Conservation (phyloP, 805 yeast genomes). For the Yamadazyma nakazawae region DNA sequence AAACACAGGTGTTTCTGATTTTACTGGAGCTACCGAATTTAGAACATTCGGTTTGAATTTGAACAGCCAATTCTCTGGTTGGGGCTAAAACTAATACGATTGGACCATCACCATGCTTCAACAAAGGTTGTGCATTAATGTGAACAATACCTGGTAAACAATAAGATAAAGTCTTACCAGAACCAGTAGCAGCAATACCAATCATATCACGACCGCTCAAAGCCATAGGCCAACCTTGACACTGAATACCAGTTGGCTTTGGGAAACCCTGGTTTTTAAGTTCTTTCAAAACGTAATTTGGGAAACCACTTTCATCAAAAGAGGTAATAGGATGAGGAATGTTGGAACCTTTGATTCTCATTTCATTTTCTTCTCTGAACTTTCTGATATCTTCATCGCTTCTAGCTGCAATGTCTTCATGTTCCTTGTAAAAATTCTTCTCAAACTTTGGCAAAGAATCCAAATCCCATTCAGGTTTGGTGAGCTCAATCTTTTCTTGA, state of each 20-base stretch:
- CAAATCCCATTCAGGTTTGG: slow-evolving; percentile 78
- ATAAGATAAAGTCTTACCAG: slow-evolving; percentile 97
- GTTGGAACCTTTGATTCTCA: slow-evolving; percentile 78
- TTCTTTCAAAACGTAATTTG: slow-evolving; percentile 85
- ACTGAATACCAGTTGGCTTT: slow-evolving; percentile 92
- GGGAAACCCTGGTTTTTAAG: slow-evolving; percentile 91
- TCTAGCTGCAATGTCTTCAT: slow-evolving; percentile 72
- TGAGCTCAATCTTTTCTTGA: slow-evolving; percentile 47
- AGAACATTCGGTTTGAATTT: slow-evolving; percentile 92
- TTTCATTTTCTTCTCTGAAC: slow-evolving; percentile 81
- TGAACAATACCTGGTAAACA: slow-evolving; percentile 97
- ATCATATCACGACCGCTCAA: slow-evolving; percentile 97
- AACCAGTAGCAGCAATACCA: slow-evolving; percentile 98
- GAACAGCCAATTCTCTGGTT: slow-evolving; percentile 98
- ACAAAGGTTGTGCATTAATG: slow-evolving; percentile 95
- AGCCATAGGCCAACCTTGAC: slow-evolving; percentile 99
- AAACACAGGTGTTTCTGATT: slow-evolving; percentile 94
- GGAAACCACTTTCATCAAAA: slow-evolving; percentile 98
- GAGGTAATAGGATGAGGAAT: slow-evolving; percentile 92
- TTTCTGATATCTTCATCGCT: slow-evolving; percentile 65
- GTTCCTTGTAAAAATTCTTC: slow-evolving; percentile 91
- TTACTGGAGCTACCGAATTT: slow-evolving; percentile 90
- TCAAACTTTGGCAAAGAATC: slow-evolving; percentile 82
- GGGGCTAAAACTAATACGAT: slow-evolving; percentile 94
- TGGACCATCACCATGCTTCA: slow-evolving; percentile 95